Percentiles rank a stretch among this genome's conserved stretches.
Evolutionary conservation across 2,329 filamentous ascomycete genomes (phyloP).

Genomic region (Metarhizium brunneum): DNA sequence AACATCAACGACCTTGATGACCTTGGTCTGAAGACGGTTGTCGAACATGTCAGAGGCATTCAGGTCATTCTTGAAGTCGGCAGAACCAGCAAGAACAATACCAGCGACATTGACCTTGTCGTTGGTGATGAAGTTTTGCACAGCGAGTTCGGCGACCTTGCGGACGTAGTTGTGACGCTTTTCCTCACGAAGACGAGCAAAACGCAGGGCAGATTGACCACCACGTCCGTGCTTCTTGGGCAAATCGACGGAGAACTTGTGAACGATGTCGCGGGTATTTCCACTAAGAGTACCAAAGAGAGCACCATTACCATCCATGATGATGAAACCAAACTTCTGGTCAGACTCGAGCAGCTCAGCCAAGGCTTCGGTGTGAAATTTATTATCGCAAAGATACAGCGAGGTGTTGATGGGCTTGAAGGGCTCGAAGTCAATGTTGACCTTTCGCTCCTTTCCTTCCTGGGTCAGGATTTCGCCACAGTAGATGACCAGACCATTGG

Average conservation of each 20-base stretch:
- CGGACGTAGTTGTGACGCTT: slow-evolving; percentile 99
- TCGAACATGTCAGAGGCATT: slow-evolving; percentile 98
- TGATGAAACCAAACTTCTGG: slow-evolving; percentile 98
- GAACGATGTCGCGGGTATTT: slow-evolving; percentile 91
- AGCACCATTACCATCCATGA: slow-evolving; percentile 99
- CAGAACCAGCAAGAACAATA: slow-evolving; percentile 89
- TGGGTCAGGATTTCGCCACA: slow-evolving; percentile 99
- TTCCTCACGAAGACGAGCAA: slow-evolving; percentile 97
- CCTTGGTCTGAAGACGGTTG: slow-evolving; percentile 79
- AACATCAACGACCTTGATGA: slow-evolving; percentile 98
- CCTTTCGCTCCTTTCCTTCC: slow-evolving; percentile 98
- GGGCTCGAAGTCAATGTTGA: slow-evolving; percentile 99
- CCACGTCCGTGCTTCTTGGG: slow-evolving; percentile 99
- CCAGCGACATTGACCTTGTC: slow-evolving; percentile 98
- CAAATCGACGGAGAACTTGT: slow-evolving; percentile 97
- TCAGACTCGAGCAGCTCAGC: slow-evolving; percentile 97
- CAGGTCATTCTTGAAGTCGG: slow-evolving; percentile 98
- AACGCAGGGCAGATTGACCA: slow-evolving; percentile 99
- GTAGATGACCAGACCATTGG: slow-evolving; percentile 96
- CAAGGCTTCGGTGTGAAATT: slow-evolving; percentile 96
- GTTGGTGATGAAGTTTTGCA: slow-evolving; percentile 97
- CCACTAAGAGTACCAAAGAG: slow-evolving; percentile 95
- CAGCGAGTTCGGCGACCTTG: slow-evolving; percentile 94
- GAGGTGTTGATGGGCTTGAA: slow-evolving; percentile 99
- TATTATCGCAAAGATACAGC: slow-evolving; percentile 98